Base-by-base conservation (phyloP, 352 stramenopile species). In the Globisporangium recalcitrans region DNA sequence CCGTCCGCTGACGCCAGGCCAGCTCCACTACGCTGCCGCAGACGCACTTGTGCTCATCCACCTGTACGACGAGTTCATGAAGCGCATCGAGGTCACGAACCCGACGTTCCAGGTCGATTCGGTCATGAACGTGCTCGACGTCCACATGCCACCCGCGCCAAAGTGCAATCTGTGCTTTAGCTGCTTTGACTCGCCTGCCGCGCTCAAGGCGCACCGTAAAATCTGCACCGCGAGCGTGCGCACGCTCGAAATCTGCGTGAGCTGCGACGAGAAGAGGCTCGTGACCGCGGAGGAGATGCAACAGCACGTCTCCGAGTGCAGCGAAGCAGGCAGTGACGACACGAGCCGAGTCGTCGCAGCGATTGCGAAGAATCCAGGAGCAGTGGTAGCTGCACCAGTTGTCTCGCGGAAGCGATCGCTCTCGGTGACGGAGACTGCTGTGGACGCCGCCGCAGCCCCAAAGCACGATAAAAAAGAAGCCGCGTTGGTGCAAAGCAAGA, bases 41-140 rank as follows among this genome's bases (percentile, higher is more conserved):
- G 83, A 92, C 59, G 83, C 83, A 10, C 64, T 90, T 5, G 83
- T 90, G 36, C 60, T 92, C 22, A 80, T 92, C 48, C 80, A 90
- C 46, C 58, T 92, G 29, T 86, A 85, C 60, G 81, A 90, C 44
- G 79, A 80, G 48, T 53, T 90, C 7, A 40, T 80, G 36, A 38
- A 62, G 42, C 73, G 69, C 13, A 75, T 88, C 13, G 64, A 53
- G 49, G 62, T 63, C 10, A 59, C 31, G 11, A 53, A 62, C 4
- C 63, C 67, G 19, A 69, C 40, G 1, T 90, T 90, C 58, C 64
- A 68, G 38, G 48, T 88, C 38, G 76, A 77, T 9, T 69, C 72
- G 6, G 65, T 90, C 44, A 75, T 69, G 32, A 80, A 86, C 36
- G 77, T 90, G 58, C 64, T 90, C 10, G 80, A 88, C 52, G 77